Conservation (phyloP, 768 basidiomycete genomes). For the Pisolithus sp. region DNA sequence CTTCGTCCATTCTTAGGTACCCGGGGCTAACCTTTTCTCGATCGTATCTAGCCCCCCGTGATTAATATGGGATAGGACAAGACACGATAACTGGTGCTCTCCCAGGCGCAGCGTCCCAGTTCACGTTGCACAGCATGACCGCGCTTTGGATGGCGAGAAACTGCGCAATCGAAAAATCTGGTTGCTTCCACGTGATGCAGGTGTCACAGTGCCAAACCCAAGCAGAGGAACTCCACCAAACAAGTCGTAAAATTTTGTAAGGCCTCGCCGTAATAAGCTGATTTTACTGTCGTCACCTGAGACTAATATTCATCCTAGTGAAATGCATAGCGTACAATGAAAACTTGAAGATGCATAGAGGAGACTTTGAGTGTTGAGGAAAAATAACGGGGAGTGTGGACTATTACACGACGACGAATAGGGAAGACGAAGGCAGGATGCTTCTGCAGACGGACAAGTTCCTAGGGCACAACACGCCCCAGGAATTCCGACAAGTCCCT, state of each 20-base stretch:
- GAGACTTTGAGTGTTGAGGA: not conserved
- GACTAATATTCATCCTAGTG: not conserved
- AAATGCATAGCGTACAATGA: not conserved
- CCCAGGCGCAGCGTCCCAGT: not conserved
- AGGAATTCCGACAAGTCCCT: slow-evolving; percentile 69
- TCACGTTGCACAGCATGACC: not conserved
- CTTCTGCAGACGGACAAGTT: not conserved
- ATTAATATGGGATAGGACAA: not conserved
- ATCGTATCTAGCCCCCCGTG: not conserved
- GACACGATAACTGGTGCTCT: not conserved
- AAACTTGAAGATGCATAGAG: not conserved
- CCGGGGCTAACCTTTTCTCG: slow-evolving; percentile 1
- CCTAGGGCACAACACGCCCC: slow-evolving; percentile 44
- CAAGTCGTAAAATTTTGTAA: not conserved
- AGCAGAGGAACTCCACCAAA: not conserved
- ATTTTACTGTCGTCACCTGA: not conserved
- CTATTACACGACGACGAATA: not conserved
- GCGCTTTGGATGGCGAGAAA: not conserved
- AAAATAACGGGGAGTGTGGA: no score
- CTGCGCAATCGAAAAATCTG: not conserved
- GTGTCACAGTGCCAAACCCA: not conserved
- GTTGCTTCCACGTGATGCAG: not conserved
- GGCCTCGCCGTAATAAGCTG: not conserved
- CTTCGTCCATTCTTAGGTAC: not conserved
- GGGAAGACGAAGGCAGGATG: not conserved